Evolutionary conservation across 2,329 filamentous ascomycete genomes (phyloP).

Genomic region (Akanthomyces dipterigenus): DNA sequence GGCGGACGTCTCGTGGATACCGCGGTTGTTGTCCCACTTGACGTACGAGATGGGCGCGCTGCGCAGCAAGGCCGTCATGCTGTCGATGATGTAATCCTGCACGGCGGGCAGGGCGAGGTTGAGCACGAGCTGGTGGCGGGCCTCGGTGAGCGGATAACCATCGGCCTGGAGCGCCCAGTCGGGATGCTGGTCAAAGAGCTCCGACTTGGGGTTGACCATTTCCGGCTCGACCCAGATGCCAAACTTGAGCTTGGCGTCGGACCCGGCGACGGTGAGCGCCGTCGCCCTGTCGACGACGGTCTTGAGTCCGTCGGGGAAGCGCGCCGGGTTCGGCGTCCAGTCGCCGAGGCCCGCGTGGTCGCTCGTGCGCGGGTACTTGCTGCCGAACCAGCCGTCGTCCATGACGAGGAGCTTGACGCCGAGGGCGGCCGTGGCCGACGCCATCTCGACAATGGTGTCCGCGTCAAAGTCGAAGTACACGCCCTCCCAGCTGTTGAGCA

Average conservation of each 20-base stretch:
- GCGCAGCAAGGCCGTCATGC: constrained; percentile 46
- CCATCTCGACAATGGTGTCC: constrained; percentile 46
- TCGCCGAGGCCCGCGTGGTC: constrained; percentile 55
- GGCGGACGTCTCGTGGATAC: constrained; percentile 51
- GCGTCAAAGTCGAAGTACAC: constrained; percentile 52
- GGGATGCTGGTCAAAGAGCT: constrained; percentile 53
- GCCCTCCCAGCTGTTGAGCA: constrained; percentile 64
- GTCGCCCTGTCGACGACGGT: constrained; percentile 45
- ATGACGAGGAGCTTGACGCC: constrained; percentile 58
- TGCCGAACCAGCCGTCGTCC: constrained; percentile 62
- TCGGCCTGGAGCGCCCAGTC: constrained; percentile 57
- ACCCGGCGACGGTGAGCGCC: constrained; percentile 38
- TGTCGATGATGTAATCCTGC: constrained; percentile 53
- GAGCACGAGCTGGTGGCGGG: constrained; percentile 53
- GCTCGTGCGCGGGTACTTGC: constrained; percentile 49
- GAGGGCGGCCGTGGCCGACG: constrained; percentile 47
- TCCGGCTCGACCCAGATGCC: constrained; percentile 63
- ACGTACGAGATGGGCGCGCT: constrained; percentile 51
- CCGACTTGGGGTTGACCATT: constrained; percentile 58
- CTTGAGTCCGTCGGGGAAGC: constrained; percentile 51
- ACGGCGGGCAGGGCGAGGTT: constrained; percentile 55
- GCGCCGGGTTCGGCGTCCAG: constrained; percentile 51
- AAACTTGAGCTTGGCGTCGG: constrained; percentile 45
- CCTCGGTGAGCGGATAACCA: constrained; percentile 46
- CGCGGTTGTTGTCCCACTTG: constrained; percentile 63